Evolutionary conservation across 2,329 filamentous ascomycete genomes (phyloP).

Genomic region (Dothideomycetidae sp.): DNA sequence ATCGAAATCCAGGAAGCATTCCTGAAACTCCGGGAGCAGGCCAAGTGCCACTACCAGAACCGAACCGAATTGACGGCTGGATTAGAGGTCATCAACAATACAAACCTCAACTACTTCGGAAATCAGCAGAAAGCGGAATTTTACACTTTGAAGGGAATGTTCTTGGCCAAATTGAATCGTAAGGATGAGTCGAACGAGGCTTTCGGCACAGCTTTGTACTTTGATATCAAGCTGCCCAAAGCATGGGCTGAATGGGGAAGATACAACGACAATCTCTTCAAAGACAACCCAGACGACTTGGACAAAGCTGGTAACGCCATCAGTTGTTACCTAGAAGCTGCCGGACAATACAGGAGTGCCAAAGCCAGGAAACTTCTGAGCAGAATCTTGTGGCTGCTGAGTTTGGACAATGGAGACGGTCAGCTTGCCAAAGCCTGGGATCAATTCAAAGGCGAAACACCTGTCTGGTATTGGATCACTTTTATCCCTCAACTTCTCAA

Average conservation of each 20-base stretch:
- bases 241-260: slow-evolving; percentile 99
- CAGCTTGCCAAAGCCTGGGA: slow-evolving; percentile 77
- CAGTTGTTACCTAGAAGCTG: slow-evolving; percentile 90
- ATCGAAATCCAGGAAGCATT: slow-evolving; percentile 99
- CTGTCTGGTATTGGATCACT: slow-evolving; percentile 99
- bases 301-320: slow-evolving; percentile 80
- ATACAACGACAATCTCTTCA: slow-evolving; percentile 94
- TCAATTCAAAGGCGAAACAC: slow-evolving; percentile 92
- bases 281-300: slow-evolving; percentile 69
- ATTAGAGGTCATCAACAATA: slow-evolving; percentile 97
- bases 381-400: slow-evolving; percentile 87
- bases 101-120: slow-evolving; percentile 96
- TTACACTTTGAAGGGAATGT: slow-evolving; percentile 99
- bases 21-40: slow-evolving; percentile 94
- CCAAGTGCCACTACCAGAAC: slow-evolving; percentile 97
- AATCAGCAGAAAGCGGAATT: slow-evolving; percentile 95
- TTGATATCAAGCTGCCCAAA: slow-evolving; percentile 88
- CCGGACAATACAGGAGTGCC: slow-evolving; percentile 90
- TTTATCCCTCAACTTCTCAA: slow-evolving; percentile 95
- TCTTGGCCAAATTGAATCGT: slow-evolving; percentile 82
- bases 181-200: slow-evolving; percentile 85
- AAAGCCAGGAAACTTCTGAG: slow-evolving; percentile 91
- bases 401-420: slow-evolving; percentile 77
- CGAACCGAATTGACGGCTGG: slow-evolving; percentile 81
- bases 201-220: slow-evolving; percentile 88